Evolutionary conservation across 805 yeast genomes (phyloP).

Genomic region (Kuraishia cidri): DNA sequence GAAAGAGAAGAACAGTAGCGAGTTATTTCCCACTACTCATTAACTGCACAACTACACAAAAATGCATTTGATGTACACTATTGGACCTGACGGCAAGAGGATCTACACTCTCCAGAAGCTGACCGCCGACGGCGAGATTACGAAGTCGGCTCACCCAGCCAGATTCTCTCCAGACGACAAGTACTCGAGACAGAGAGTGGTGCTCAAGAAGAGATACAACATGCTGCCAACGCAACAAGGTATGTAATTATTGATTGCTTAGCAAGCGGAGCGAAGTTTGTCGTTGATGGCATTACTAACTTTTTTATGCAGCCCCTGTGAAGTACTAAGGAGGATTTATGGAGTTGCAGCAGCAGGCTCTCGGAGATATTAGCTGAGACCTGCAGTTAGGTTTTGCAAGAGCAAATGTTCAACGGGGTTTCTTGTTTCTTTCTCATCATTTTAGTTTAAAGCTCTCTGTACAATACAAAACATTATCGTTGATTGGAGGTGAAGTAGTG

Average conservation of each 20-base stretch:
- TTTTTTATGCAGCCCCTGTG: not conserved
- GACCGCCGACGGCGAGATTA: slow-evolving; percentile 84
- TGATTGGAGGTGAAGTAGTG: too few species aligned
- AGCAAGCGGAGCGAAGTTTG: not conserved
- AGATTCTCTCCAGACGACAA: slow-evolving; percentile 99
- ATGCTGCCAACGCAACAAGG: slow-evolving; percentile 76
- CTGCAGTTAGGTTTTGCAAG: too few species aligned
- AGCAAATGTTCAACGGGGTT: too few species aligned
- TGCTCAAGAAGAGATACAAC: slow-evolving; percentile 89
- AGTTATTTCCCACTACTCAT: too few species aligned
- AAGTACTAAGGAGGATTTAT: not conserved
- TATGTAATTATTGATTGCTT: not conserved
- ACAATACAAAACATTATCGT: too few species aligned
- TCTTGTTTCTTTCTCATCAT: too few species aligned
- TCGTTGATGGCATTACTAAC: not conserved
- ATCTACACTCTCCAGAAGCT: slow-evolving; percentile 81
- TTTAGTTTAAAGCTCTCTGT: too few species aligned
- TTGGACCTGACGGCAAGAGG: slow-evolving; percentile 93
- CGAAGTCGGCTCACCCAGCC: slow-evolving; percentile 99
- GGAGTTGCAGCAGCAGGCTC: too few species aligned
- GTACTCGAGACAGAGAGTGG: slow-evolving; percentile 97
- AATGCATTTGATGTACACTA: slow-evolving; percentile 99
- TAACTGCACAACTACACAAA: too few species aligned
- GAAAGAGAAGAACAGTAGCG: too few species aligned
- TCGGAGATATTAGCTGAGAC: too few species aligned